Evolutionary conservation across 139 green algal genomes (phyloP).

Genomic region (Chlorella sp.): DNA sequence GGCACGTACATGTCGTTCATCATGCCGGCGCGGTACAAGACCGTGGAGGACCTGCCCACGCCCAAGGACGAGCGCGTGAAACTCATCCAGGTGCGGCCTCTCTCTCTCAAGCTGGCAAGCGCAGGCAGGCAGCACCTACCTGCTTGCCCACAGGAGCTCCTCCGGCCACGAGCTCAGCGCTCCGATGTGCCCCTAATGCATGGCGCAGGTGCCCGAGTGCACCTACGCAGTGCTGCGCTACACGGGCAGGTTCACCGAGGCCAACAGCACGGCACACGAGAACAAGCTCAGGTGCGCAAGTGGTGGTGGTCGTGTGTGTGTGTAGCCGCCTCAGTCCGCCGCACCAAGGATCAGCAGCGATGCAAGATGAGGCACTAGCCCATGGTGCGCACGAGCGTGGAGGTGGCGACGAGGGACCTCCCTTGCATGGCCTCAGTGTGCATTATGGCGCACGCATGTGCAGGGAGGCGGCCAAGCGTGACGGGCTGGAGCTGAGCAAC

Average conservation of each 20-base stretch:
- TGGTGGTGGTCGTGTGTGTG: background rate
- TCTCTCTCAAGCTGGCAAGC: no score
- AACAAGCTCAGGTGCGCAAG: background rate
- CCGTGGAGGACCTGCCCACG: background rate
- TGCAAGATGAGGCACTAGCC: no score
- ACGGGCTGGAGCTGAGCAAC: background rate
- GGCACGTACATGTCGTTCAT: slow-evolving; percentile 1
- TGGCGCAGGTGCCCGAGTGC: no score
- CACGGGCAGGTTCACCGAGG: background rate
- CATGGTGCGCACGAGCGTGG: no score
- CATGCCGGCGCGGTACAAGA: background rate
- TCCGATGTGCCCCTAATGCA: no score
- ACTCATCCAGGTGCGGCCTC: background rate
- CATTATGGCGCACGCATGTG: background rate
- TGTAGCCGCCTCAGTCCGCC: background rate
- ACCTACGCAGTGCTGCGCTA: background rate
- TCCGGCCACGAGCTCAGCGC: background rate
- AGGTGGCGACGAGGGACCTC: no score
- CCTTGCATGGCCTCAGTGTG: background rate
- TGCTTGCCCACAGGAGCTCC: no score
- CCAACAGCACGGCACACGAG: background rate
- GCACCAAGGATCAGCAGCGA: background rate
- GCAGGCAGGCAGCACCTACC: no score
- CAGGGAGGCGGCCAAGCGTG: background rate
- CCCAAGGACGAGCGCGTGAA: background rate